Base-by-base conservation (phyloP, 2,329 filamentous ascomycete species). In the Talaromyces sp. region DNA sequence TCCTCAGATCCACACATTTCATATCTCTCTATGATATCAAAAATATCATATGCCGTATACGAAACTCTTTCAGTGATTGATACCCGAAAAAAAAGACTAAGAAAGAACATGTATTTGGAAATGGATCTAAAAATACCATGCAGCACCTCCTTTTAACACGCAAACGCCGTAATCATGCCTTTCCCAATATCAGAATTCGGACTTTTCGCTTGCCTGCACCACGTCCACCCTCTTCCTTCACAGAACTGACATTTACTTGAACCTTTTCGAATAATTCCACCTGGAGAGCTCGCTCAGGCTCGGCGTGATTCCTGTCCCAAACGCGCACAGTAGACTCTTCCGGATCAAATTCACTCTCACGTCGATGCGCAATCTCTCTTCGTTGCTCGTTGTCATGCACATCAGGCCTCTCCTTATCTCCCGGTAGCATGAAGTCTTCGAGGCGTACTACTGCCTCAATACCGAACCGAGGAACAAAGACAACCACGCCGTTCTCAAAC, bases 401-500 rank as follows among this genome's bases (percentile, higher is more conserved):
- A 26, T 70, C 66, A 26, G 68, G 67, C 1, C 57, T 38, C 2
- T 59, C 32, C 12, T 60, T 60, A 56, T 77, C 75, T 12, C 90
- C 91, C 0, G 86, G 83, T 17, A 88, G 85, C 3, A 87, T 88
- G 61, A 97, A 81, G 76, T 97, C 94, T 61, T 91, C 82, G 67
- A 97, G 78, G 11, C 93, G 84, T 65, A 99, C 94, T 63, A 97
- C 79, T 46, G 91, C 89, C 79, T 99, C 94, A 68, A 99, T 95
- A 46, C 94, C 94, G 74, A 99, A 99, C 17, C 91, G 82, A 7
- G 94, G 94, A 55, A 99, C 93, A 63, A 97, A 92, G 11, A 97
- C 92, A 19, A 97, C 94, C 68, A 97, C 93, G 7, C 94, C 94
- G 77, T 99, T 99, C 72, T 90, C 92, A 76, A 99, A 99, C 57